Percentiles rank a stretch among this genome's conserved stretches.
phyloP scores from a whole-genome alignment of 2,329 filamentous ascomycete species.

The Fusarium sororula region DNA sequence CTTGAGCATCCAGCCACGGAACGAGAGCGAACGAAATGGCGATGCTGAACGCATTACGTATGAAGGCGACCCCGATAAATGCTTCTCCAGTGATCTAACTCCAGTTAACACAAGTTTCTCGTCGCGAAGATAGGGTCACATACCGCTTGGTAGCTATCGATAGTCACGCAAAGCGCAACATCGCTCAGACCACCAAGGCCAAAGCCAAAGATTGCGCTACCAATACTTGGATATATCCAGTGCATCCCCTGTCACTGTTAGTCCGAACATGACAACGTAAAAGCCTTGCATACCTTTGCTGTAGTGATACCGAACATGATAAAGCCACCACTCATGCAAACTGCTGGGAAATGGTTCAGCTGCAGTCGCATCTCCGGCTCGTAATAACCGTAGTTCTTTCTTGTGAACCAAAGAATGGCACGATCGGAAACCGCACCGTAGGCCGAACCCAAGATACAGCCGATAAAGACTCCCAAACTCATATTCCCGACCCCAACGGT shows the following conservation, averaged over 20 bases:
- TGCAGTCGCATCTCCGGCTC: slow-evolving; percentile 55
- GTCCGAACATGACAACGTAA: background rate
- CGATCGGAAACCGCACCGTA: slow-evolving; percentile 50
- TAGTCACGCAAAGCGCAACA: slow-evolving; percentile 44
- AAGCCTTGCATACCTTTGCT: slow-evolving; percentile 38
- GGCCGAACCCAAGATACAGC: slow-evolving; percentile 48
- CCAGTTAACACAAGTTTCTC: background rate
- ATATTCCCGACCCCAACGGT: slow-evolving; percentile 34
- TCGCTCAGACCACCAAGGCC: slow-evolving; percentile 49
- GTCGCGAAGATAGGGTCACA: background rate
- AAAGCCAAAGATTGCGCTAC: slow-evolving; percentile 46
- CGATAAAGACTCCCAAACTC: slow-evolving; percentile 43
- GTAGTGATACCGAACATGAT: slow-evolving; percentile 50
- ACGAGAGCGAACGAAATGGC: slow-evolving; percentile 22
- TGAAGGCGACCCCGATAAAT: slow-evolving; percentile 13
- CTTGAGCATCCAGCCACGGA: slow-evolving; percentile 20
- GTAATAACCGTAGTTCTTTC: slow-evolving; percentile 50
- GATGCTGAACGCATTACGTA: slow-evolving; percentile 23
- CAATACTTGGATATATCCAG: slow-evolving; percentile 50
- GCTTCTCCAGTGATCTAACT: slow-evolving; percentile 14
- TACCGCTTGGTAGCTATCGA: slow-evolving; percentile 44
- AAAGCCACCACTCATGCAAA: slow-evolving; percentile 46
- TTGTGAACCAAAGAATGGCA: slow-evolving; percentile 47
- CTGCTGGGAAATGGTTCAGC: slow-evolving; percentile 38
- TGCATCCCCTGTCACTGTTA: slow-evolving; percentile 47